Evolutionary conservation across 75 land plant species (phyloP).

Genomic region (Pseudotsuga menziesii): DNA sequence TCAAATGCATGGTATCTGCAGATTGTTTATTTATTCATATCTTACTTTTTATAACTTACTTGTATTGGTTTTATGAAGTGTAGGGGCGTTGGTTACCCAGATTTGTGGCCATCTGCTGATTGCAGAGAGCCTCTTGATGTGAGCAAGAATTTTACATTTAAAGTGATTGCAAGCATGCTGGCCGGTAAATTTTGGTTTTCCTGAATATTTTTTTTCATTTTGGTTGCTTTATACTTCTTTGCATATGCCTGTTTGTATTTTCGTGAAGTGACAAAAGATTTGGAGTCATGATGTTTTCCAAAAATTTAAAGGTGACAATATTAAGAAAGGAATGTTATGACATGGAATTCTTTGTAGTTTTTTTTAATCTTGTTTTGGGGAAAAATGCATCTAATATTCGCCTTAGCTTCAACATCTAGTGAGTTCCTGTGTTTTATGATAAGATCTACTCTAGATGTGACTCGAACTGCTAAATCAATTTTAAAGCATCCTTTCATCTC

Average conservation of each 20-base stretch:
- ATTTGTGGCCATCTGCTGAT: conserved; percentile 77
- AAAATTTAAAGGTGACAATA: no score
- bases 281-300: no score
- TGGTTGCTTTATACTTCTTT: conserved; percentile 2
- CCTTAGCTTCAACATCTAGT: no score
- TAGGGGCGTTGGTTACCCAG: conserved; percentile 94
- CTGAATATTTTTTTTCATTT: not conserved
- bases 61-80: conserved; percentile 6
- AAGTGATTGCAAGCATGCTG: conserved; percentile 74
- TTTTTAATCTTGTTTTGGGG: no score
- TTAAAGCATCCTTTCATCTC: no score
- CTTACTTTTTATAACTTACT: not conserved
- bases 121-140: conserved; percentile 94
- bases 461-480: no score
- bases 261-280: no score
- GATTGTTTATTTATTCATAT: not conserved
- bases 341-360: no score
- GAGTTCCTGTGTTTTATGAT: no score
- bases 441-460: no score
- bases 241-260: not conserved
- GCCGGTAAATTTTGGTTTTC: conserved; percentile 34
- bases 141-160: conserved; percentile 77
- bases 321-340: no score
- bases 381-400: no score
- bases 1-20: not conserved